Conservation (phyloP, 129 eudicot genomes). For the Flaveria ramosissima region DNA sequence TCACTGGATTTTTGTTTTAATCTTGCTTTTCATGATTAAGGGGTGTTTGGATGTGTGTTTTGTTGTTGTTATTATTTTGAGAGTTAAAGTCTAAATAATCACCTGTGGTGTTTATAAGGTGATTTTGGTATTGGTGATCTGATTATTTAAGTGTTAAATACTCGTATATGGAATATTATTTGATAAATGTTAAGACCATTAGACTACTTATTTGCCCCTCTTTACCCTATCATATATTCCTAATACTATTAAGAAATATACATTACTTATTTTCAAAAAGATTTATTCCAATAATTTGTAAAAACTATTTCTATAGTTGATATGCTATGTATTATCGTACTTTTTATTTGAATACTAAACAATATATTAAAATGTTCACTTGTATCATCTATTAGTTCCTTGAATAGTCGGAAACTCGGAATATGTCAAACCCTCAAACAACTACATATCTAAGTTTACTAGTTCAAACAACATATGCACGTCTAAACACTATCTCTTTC, state of each 20-base stretch:
- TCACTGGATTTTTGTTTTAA: background rate
- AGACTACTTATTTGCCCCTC: background rate
- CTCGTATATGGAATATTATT: background rate
- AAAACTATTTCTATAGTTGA: background rate
- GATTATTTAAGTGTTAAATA: background rate
- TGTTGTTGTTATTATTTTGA: background rate
- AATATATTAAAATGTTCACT: background rate
- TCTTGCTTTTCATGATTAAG: no score
- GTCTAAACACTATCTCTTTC: background rate
- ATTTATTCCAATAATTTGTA: background rate
- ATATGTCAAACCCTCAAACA: no score
- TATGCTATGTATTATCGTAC: no score
- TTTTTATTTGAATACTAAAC: background rate
- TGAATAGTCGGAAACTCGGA: no score
- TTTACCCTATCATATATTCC: background rate
- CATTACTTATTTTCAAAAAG: background rate
- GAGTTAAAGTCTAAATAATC: background rate
- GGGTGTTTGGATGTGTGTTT: background rate
- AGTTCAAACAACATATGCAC: slow-evolving; percentile 1
- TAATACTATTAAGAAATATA: background rate
- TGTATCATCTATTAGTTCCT: background rate
- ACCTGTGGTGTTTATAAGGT: background rate
- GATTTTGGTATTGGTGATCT: background rate
- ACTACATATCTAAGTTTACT: background rate
- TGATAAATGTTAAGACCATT: background rate